Percentiles rank a stretch among this genome's conserved stretches.
Conservation (phyloP, 2,329 filamentous ascomycete genomes). For the Claviceps maximensis region DNA sequence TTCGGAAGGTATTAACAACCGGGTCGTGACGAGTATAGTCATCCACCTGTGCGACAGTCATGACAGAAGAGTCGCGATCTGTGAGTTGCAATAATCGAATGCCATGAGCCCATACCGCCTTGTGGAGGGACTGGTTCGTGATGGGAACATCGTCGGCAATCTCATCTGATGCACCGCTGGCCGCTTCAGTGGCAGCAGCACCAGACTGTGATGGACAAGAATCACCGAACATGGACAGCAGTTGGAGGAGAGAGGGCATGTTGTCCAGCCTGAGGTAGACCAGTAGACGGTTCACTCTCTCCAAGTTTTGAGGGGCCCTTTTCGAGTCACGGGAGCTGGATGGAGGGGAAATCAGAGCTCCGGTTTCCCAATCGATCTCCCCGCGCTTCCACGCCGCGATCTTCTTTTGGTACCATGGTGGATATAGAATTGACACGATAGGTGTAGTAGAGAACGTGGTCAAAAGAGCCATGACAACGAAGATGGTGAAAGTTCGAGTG, state of each 20-base stretch:
- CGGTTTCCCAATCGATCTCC: conserved; percentile 71
- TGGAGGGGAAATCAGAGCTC: conserved; percentile 8
- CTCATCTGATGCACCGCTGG: conserved; percentile 8
- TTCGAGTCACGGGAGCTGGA: conserved; percentile 7
- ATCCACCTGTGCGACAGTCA: conserved; percentile 77
- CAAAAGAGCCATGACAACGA: conserved; percentile 84
- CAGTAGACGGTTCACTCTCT: conserved; percentile 48
- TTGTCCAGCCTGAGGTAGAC: conserved; percentile 78
- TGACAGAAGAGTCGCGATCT: conserved; percentile 87
- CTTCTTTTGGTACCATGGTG: conserved; percentile 44
- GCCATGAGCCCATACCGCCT: conserved; percentile 58
- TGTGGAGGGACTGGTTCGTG: background rate
- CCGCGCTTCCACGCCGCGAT: conserved; percentile 53
- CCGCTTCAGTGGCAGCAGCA: background rate
- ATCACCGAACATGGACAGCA: conserved; percentile 66
- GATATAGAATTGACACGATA: conserved; percentile 60
- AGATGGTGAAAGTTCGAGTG: conserved; percentile 75
- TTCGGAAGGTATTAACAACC: conserved; percentile 81
- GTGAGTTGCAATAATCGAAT: conserved; percentile 78
- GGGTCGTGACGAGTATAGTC: conserved; percentile 64
- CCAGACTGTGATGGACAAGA: conserved; percentile 11
- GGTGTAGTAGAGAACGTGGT: conserved; percentile 80
- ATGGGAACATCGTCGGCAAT: conserved; percentile 5
- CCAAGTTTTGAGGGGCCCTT: background rate
- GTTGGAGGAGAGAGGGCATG: conserved; percentile 66